These are phyloP conservation scores for Pelargonium citronellum DNA, from an alignment of 441 rosid genomes.

Conservation along the genomic window DNA sequence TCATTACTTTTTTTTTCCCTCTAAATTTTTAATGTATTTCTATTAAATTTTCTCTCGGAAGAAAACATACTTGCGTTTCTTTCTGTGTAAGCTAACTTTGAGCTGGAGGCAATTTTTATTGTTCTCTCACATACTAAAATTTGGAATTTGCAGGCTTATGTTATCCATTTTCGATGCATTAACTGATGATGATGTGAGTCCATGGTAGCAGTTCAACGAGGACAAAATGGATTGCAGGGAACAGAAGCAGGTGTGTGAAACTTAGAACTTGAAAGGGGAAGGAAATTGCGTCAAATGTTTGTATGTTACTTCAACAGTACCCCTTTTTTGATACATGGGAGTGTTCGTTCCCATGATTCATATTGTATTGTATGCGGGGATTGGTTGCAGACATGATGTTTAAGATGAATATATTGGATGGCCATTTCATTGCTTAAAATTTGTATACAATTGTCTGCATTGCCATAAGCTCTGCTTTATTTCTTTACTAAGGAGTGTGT, in stretches of 20 bases:
- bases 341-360: constrained; percentile 15
- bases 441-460: no score
- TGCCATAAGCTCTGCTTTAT: no score
- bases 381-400: constrained; percentile 12
- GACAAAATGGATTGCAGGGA: constrained; percentile 16
- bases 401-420: neutral
- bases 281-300: constrained; percentile 10
- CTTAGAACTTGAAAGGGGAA: neutral
- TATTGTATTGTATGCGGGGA: neutral
- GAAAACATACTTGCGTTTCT: neutral
- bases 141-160: constrained; percentile 41
- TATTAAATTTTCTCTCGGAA: no score
- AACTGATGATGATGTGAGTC: constrained; percentile 29
- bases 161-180: constrained; percentile 33
- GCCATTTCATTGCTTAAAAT: no score
- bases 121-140: neutral
- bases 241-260: neutral
- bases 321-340: neutral
- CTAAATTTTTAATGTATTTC: no score
- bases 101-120: neutral
- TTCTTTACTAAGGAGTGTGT: no score
- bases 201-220: constrained; percentile 12
- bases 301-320: no score
- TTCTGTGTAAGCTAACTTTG: neutral
- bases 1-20: no score